phyloP scores from a whole-genome alignment of 805 yeast species.

The Alloascoidea hylecoeti region DNA sequence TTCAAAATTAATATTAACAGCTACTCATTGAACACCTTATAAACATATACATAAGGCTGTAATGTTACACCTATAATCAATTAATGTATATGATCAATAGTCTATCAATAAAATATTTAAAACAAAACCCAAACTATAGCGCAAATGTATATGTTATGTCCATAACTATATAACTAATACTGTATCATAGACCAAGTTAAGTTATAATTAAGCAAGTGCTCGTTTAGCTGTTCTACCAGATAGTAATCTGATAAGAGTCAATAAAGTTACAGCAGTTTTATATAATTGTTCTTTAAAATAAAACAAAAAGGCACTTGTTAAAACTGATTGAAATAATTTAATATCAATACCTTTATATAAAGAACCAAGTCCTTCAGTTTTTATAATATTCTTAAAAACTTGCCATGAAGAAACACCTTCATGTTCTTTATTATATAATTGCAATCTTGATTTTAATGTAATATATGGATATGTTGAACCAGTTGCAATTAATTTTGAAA shows the following conservation, averaged over 20 bases:
- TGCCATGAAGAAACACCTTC: conserved; percentile 11
- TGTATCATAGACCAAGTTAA: too few relatives aligned
- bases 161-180: too few relatives aligned
- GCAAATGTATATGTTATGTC: too few relatives aligned
- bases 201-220: too few relatives aligned
- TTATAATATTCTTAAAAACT: conserved; percentile 38
- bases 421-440: conserved; percentile 33
- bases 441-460: conserved; percentile 83
- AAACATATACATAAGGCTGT: too few relatives aligned
- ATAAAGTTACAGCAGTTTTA: conserved; percentile 36
- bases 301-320: conserved; percentile 83
- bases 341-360: conserved; percentile 73
- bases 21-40: too few relatives aligned
- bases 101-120: too few relatives aligned
- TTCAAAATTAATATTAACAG: too few relatives aligned
- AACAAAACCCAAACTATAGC: too few relatives aligned
- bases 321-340: conserved; percentile 70
- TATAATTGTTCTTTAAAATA: conserved; percentile 83
- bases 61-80: too few relatives aligned
- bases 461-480: conserved; percentile 82
- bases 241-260: conserved; percentile 23
- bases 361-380: conserved; percentile 60
- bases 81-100: too few relatives aligned
- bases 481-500: conserved; percentile 86
- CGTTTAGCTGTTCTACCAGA: too few relatives aligned